Evolutionary conservation across 768 basidiomycete genomes (phyloP).

Genomic region (Mycena capillaripes): DNA sequence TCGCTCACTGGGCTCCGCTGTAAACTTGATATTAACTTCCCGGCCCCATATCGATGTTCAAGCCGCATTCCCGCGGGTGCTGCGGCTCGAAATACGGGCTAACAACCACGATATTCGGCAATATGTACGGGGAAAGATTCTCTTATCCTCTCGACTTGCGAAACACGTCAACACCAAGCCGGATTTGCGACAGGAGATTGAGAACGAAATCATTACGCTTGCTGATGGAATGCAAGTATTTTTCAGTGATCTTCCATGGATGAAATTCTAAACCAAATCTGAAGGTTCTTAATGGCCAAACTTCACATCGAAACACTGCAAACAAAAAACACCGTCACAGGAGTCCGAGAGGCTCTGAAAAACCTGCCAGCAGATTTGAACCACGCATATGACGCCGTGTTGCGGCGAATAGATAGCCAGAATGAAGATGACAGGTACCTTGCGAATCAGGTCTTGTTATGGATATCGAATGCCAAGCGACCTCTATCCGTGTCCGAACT

Average conservation of each 20-base stretch:
- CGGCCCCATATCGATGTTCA: not conserved
- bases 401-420: not conserved
- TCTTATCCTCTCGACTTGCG: not conserved
- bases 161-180: not conserved
- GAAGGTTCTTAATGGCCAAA: not conserved
- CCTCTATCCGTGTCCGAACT: not conserved
- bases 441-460: not conserved
- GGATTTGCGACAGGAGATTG: not conserved
- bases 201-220: not conserved
- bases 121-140: not conserved
- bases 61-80: not conserved
- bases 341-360: not conserved
- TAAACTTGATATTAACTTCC: not conserved
- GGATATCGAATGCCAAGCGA: not conserved
- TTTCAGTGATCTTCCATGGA: not conserved
- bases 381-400: not conserved
- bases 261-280: not conserved
- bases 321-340: not conserved
- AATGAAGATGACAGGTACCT: not conserved
- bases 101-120: not conserved
- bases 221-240: not conserved
- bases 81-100: not conserved
- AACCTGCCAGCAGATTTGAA: not conserved
- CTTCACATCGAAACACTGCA: not conserved
- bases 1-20: not conserved